Evolutionary conservation across 2,329 filamentous ascomycete species (phyloP), one percentile per base, ranked within the genome.

Genomic region (Chaetomiaceae sp.): DNA sequence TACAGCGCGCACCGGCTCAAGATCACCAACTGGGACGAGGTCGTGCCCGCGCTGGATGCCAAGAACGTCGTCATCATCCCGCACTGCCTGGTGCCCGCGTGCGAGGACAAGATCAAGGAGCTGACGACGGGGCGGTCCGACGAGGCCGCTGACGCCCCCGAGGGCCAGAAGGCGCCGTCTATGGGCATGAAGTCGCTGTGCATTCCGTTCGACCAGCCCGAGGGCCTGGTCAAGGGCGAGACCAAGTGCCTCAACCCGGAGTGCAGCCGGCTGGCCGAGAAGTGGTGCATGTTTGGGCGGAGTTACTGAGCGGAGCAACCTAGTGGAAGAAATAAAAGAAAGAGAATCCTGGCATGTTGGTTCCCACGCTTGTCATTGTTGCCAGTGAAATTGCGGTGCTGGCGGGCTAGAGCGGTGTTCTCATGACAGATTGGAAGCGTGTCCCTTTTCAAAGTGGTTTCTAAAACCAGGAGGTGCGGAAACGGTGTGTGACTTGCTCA

Each of bases 1-100:
- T 99, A 89, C 80, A 79, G 83, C 45, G 79, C 85, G 57, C 92
- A 97, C 75, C 85, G 91, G 57, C 80, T 94, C 63, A 75, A 87
- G 59, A 78, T 97, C 63, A 89, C 83, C 45, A 83, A 91, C 62
- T 99, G 94, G 94, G 85, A 89, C 36, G 87, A 96, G 49, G 95
- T 99, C 52, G 83, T 94, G 42, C 92, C 94, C 7, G 84, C 89
- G 0, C 82, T 99, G 37, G 94, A 99, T 71, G 77, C 81, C 68
- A 95, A 95, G 81, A 96, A 97, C 67, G 85, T 97, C 39, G 85
- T 95, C 39, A 76, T 97, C 56, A 95, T 97, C 61, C 92, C 92
- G 49, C 88, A 90, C 77, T 99, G 95, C 69, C 77, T 91, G 58
- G 87, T 82, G 33, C 73, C 75, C 61, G 84, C 88, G 39, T 86